Evolutionary conservation across 2,329 filamentous ascomycete species (phyloP).

Genomic region (Zymoseptoria brevis): DNA sequence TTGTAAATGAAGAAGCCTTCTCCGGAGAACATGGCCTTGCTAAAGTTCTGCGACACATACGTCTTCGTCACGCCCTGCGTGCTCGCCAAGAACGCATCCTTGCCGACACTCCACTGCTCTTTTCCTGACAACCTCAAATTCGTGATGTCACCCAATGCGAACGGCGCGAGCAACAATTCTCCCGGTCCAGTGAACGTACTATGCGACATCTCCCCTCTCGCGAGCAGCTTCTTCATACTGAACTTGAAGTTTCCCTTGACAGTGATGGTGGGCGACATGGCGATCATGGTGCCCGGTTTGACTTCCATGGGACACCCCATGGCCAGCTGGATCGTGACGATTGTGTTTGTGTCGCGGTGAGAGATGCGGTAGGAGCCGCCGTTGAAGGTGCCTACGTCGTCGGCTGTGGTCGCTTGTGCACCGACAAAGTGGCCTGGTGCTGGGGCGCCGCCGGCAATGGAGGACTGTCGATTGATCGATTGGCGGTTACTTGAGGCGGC

Average conservation of each 20-base stretch:
- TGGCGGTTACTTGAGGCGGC: slow-evolving; percentile 20
- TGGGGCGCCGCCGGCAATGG: slow-evolving; percentile 34
- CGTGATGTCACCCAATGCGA: slow-evolving; percentile 75
- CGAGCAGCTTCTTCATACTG: slow-evolving; percentile 81
- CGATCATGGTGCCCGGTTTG: slow-evolving; percentile 85
- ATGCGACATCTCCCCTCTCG: slow-evolving; percentile 67
- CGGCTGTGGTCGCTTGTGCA: slow-evolving; percentile 50
- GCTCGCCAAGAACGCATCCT: slow-evolving; percentile 75
- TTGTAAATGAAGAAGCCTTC: slow-evolving; percentile 83
- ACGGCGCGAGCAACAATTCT: slow-evolving; percentile 76
- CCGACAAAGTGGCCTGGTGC: slow-evolving; percentile 54
- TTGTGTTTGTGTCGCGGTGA: slow-evolving; percentile 83
- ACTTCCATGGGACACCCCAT: slow-evolving; percentile 76
- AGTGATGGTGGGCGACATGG: slow-evolving; percentile 83
- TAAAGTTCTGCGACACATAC: slow-evolving; percentile 68
- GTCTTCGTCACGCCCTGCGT: slow-evolving; percentile 76
- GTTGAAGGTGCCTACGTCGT: slow-evolving; percentile 95
- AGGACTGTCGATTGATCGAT: slow-evolving; percentile 22
- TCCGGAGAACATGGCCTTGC: slow-evolving; percentile 85
- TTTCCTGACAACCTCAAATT: slow-evolving; percentile 62
- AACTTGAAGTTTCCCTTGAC: slow-evolving; percentile 80
- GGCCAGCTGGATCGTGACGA: slow-evolving; percentile 81
- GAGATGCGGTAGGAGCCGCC: slow-evolving; percentile 90
- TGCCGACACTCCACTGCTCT: slow-evolving; percentile 73
- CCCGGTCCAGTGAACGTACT: slow-evolving; percentile 84